phyloP scores from a whole-genome alignment of 768 basidiomycete species.

The Termitomyces sp. region DNA sequence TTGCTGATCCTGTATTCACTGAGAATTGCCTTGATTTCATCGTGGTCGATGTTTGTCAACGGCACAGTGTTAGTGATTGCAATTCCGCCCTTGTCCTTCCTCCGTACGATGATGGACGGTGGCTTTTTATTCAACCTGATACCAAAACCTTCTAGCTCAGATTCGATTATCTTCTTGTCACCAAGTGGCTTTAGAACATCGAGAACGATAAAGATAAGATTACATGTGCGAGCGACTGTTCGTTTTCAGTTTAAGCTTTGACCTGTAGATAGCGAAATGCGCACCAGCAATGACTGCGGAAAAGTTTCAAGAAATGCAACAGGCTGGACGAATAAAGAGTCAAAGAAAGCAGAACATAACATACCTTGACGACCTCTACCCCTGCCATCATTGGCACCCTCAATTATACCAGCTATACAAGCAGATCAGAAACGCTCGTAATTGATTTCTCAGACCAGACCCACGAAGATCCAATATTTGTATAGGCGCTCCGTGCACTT shows the following conservation, averaged over 20 bases:
- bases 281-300: slow-evolving; percentile 72
- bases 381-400: slow-evolving; percentile 94
- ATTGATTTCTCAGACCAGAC: slow-evolving; percentile 24
- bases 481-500: slow-evolving; percentile 94
- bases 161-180: slow-evolving; percentile 89
- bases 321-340: neutral
- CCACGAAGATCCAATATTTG: slow-evolving; percentile 90
- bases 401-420: slow-evolving; percentile 86
- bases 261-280: slow-evolving; percentile 20
- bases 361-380: slow-evolving; percentile 92
- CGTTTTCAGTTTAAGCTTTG: slow-evolving; percentile 13
- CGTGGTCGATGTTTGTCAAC: slow-evolving; percentile 90
- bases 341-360: slow-evolving; percentile 23
- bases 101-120: slow-evolving; percentile 79
- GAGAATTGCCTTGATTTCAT: slow-evolving; percentile 93
- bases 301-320: neutral
- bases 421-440: neutral
- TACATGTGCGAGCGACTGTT: slow-evolving; percentile 95
- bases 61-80: slow-evolving; percentile 97
- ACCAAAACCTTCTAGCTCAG: slow-evolving; percentile 96
- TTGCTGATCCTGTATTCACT: slow-evolving; percentile 92
- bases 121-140: slow-evolving; percentile 95
- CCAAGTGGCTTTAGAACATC: slow-evolving; percentile 98
- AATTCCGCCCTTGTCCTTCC: slow-evolving; percentile 89
- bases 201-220: slow-evolving; percentile 97